phyloP scores from a whole-genome alignment of 148 eudicot species.

The Diospyros kaki region DNA sequence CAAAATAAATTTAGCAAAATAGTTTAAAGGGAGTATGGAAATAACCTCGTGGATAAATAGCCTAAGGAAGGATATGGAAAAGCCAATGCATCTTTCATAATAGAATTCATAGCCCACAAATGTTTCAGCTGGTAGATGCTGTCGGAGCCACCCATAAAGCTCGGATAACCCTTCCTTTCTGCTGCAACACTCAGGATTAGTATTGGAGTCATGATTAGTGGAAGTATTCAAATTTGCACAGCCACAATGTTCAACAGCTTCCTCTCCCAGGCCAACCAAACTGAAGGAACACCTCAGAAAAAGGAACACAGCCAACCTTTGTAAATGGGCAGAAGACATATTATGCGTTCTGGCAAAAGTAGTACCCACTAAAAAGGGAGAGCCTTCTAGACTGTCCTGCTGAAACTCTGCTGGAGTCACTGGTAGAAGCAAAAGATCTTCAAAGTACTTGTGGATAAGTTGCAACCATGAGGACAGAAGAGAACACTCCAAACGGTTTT shows the following conservation, averaged over 20 bases:
- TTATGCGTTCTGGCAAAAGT: constrained; percentile 18
- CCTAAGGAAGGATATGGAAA: constrained; percentile 59
- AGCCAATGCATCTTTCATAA: constrained; percentile 40
- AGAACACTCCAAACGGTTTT: constrained; percentile 27
- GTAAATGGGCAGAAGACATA: constrained; percentile 50
- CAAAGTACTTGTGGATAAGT: constrained; percentile 54
- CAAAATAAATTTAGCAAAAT: background rate
- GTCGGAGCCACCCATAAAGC: constrained; percentile 63
- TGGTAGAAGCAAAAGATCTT: constrained; percentile 52
- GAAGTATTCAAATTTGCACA: constrained; percentile 27
- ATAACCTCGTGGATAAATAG: constrained; percentile 75
- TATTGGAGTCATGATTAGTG: constrained; percentile 18
- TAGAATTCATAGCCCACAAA: constrained; percentile 25
- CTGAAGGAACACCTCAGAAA: constrained; percentile 62
- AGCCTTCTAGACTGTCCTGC: constrained; percentile 54
- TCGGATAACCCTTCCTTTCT: constrained; percentile 45
- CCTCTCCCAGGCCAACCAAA: constrained; percentile 36
- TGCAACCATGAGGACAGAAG: constrained; percentile 49
- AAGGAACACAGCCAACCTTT: constrained; percentile 63
- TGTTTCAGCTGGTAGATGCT: constrained; percentile 36
- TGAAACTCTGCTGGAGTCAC: constrained; percentile 25
- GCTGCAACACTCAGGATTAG: constrained; percentile 23
- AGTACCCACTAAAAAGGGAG: constrained; percentile 51
- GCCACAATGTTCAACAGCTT: constrained; percentile 24
- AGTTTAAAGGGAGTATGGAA: constrained; percentile 5